Evolutionary conservation across 192 early-diverging fungal species (phyloP), one percentile per base, ranked within the genome.

Genomic region (Coemansia asiatica): DNA sequence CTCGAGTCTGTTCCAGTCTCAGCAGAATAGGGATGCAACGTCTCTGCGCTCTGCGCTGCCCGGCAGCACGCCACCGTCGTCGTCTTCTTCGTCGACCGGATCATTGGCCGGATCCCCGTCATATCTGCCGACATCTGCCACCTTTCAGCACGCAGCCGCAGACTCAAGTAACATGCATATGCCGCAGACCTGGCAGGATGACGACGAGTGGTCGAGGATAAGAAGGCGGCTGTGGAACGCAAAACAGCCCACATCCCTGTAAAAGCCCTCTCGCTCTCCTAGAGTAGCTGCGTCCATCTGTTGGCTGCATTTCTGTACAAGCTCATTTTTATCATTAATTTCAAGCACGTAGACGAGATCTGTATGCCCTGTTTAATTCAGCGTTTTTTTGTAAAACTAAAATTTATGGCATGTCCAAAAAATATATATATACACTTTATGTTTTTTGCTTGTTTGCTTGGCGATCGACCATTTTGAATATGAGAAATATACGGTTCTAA

Each of bases 151-250:
- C 35, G 33, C 18, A 23, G 33, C 7, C 12, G 4, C 35, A 0
- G 21, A 25, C 35, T 38, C 56, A 22, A 35, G 35, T 0, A 35
- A 38, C 23, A 35, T 18, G 33, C 56, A 33, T 19, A 38, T 21
- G 56, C n/a, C 56, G 8, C 56, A 58, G 21, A 35, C 21, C 16
- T 79, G 76, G n/a, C n/a, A n/a, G 76, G 60, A 40, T 28, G 47
- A 60, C 53, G 68, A 75, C 66, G 78, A 75, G 46, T 80, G 78
- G 78, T 61, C 72, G 2, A 62, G 67, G 36, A 74, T 80, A 68
- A 72, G 72, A 22, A 61, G 48, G 63, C 72, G 78, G 3, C 69
- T 80, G 36, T 80, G 78, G 78, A 80, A 80, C 61, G 78, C 78
- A 29, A 74, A 75, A 50, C 57, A 54, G 28, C 50, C 53, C 6